Evolutionary conservation across 1,284 basidiomycete species (phyloP).

Genomic region (Tilletia indica): DNA sequence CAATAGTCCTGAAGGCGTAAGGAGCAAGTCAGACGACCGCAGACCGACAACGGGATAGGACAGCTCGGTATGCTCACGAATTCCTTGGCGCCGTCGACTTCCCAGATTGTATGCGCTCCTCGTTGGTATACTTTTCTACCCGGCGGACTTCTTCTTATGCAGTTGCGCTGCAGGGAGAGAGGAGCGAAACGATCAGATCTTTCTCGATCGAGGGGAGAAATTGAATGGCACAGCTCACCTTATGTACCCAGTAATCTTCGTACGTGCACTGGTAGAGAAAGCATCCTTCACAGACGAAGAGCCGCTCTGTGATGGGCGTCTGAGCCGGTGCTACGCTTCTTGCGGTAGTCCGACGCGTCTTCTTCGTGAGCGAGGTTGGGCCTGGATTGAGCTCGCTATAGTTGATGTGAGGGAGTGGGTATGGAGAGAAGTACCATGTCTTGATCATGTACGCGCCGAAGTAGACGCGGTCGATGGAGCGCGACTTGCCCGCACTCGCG

Average conservation of each 20-base stretch:
- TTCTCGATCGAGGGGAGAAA: background rate
- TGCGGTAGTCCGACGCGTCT: background rate
- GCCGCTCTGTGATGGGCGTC: constrained; percentile 1
- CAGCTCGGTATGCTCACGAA: constrained; percentile 63
- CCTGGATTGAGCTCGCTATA: constrained; percentile 7
- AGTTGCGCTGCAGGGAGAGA: constrained; percentile 64
- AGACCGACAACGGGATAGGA: background rate
- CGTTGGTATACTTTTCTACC: constrained; percentile 86
- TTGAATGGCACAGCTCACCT: constrained; percentile 19
- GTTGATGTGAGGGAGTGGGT: constrained; percentile 44
- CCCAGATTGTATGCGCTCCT: constrained; percentile 88
- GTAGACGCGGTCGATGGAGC: constrained; percentile 35
- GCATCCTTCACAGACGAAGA: constrained; percentile 79
- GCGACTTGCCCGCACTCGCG: constrained; percentile 3
- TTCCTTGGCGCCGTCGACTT: constrained; percentile 82
- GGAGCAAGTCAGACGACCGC: background rate
- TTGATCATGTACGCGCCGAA: constrained; percentile 54
- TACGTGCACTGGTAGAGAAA: constrained; percentile 82
- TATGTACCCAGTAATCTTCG: constrained; percentile 39
- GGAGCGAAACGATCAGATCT: background rate
- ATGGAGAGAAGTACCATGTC: constrained; percentile 55
- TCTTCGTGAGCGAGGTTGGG: constrained; percentile 13
- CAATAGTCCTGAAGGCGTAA: constrained; percentile 76
- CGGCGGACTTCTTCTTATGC: constrained; percentile 74
- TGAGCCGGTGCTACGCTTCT: background rate